Base-by-base conservation (phyloP, 805 yeast genomes). In the Yarrowia phangngaensis region DNA sequence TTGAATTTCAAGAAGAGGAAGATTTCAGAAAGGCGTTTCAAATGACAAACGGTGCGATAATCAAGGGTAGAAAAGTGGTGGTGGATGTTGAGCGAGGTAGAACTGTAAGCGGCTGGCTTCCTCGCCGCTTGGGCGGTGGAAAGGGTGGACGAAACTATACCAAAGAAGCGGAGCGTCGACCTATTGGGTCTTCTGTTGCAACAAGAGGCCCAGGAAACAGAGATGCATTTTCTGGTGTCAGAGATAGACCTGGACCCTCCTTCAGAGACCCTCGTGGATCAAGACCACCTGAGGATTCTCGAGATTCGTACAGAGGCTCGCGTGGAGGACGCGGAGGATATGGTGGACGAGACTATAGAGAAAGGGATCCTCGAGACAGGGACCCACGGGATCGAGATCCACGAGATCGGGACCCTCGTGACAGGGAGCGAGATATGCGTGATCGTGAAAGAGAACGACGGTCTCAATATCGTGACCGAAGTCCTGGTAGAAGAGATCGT, bases 111-210 rank as follows among this genome's bases (percentile, higher is more conserved):
- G 51, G 52, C 13, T 69, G 72, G 72, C 58, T 59, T 20, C 73
- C 73, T 1, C 56, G 70, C 23, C 53, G 69, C 13, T 68, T 90
- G 2, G 96, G 95, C 1, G 97, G 97, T 4, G 97, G 97, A 0
- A 64, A 84, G n/a, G 97, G 97, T 4, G 95, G 95, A 1, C 70
- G 92, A 50, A 78, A 79, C 43, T 80, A 80, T 59, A 71, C 78
- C 3, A 68, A 64, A 52, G 62, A 54, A 11, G 54, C 41, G 11
- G 36, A 57, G 14, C 40, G 58, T 41, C 53, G 56, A 32, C 51
- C 53, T 16, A 30, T 48, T 6, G 46, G 43, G 4, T 34, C 32
- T 7, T 45, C 32, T 19, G 47, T 20, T 26, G 31, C n/a, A 9
- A 35, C 53, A 14, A 53, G 52, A 14, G 41, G 52, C 16, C 20